Conservation (phyloP, 108 stramenopile genomes). For the Nannochloropsis granulata region DNA sequence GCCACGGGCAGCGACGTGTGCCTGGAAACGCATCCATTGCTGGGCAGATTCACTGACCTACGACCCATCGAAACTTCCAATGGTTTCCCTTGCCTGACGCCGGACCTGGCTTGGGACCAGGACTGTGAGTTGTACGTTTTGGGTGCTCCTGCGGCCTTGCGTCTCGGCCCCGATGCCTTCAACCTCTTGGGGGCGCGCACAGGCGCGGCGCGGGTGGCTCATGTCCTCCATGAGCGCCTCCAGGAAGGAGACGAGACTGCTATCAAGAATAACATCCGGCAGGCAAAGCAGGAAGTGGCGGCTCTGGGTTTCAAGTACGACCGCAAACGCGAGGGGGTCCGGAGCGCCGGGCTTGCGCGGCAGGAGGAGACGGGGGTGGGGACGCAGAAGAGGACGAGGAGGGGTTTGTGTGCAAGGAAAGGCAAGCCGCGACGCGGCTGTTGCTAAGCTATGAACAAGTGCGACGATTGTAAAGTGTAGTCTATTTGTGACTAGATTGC, state of each 20-base stretch:
- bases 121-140: neutral
- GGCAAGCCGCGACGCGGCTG: too few species aligned
- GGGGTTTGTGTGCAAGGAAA: too few species aligned
- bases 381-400: too few species aligned
- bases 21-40: neutral
- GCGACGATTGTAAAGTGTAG: too few species aligned
- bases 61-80: neutral
- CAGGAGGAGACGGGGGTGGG: too few species aligned
- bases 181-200: neutral
- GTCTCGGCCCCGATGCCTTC: neutral
- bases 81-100: neutral
- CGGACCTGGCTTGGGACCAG: neutral
- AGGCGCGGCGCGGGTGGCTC: neutral
- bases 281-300: neutral
- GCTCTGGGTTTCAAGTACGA: neutral
- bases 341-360: neutral
- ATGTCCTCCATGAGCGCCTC: neutral
- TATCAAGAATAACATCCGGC: neutral
- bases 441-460: too few species aligned
- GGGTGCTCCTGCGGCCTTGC: neutral
- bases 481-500: too few species aligned
- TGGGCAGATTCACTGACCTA: neutral
- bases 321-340: neutral
- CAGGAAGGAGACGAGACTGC: neutral
- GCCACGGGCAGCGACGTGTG: neutral